Conservation (phyloP, 1,284 basidiomycete genomes). For the Pyrrhoderma noxium region DNA sequence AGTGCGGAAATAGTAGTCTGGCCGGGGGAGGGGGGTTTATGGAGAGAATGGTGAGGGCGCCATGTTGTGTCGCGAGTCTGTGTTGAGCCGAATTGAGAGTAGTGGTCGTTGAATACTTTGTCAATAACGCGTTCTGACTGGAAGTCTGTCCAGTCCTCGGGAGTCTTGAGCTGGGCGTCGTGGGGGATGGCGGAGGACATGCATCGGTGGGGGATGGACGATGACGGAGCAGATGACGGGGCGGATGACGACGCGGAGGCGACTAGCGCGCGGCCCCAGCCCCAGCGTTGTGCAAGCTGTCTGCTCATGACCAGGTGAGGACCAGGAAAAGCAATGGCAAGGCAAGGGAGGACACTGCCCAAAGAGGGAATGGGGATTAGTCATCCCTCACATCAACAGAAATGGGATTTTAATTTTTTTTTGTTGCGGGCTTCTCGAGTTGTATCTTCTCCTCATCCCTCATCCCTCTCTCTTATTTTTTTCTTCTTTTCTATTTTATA, state of each 20-base stretch:
- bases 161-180: constrained; percentile 35
- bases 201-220: constrained; percentile 1
- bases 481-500: constrained; percentile 22
- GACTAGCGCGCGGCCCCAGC: constrained; percentile 30
- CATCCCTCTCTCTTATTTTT: constrained; percentile 23
- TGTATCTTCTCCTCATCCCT: constrained; percentile 19
- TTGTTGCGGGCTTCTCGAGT: constrained; percentile 32
- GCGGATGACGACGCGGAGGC: neutral
- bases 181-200: constrained; percentile 2
- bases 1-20: constrained; percentile 83
- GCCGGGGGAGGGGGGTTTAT: constrained; percentile 53
- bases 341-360: constrained; percentile 17
- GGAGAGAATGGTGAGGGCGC: constrained; percentile 67
- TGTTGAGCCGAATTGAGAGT: constrained; percentile 71
- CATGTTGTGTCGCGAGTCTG: constrained; percentile 66
- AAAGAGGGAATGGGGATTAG: neutral
- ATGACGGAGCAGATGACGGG: neutral
- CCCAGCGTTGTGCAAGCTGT: constrained; percentile 28
- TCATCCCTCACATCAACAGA: constrained; percentile 14
- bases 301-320: constrained; percentile 18
- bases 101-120: constrained; percentile 51
- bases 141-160: constrained; percentile 59
- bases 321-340: constrained; percentile 15
- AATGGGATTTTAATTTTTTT: constrained; percentile 32
- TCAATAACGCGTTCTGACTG: constrained; percentile 50